phyloP scores from a whole-genome alignment of 2,329 filamentous ascomycete genomes.

The Macroventuria anomochaeta region DNA sequence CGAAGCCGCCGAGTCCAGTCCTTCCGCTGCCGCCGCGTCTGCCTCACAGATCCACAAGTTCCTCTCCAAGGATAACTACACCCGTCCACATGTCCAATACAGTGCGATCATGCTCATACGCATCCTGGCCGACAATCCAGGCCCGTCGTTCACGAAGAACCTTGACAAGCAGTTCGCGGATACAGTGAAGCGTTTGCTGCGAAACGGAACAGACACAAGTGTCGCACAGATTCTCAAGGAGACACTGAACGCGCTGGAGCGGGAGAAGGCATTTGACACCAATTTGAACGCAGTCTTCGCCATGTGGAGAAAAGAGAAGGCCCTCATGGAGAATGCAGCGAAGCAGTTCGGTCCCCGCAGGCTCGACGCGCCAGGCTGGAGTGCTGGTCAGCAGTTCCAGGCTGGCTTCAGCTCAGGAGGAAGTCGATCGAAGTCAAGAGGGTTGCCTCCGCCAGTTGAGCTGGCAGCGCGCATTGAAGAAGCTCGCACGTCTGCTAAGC shows the following conservation, averaged over 20 bases:
- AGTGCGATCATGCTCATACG: constrained; percentile 95
- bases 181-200: constrained; percentile 75
- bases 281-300: constrained; percentile 72
- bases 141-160: constrained; percentile 87
- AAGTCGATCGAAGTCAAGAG: constrained; percentile 26
- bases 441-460: constrained; percentile 72
- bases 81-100: constrained; percentile 78
- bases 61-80: constrained; percentile 72
- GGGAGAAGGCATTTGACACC: constrained; percentile 74
- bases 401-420: constrained; percentile 32
- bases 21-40: constrained; percentile 80
- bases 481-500: constrained; percentile 85
- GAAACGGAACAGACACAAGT: constrained; percentile 71
- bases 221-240: constrained; percentile 88
- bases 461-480: constrained; percentile 86
- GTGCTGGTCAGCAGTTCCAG: constrained; percentile 28
- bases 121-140: constrained; percentile 91
- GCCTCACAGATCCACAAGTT: constrained; percentile 83
- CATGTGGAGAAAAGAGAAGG: constrained; percentile 87
- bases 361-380: constrained; percentile 54
- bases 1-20: constrained; percentile 91
- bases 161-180: constrained; percentile 84
- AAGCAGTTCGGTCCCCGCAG: constrained; percentile 48
- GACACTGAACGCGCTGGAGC: constrained; percentile 79
- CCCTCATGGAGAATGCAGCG: constrained; percentile 55